phyloP scores from a whole-genome alignment of 805 yeast species.

The Pachysolen tannophilus region DNA sequence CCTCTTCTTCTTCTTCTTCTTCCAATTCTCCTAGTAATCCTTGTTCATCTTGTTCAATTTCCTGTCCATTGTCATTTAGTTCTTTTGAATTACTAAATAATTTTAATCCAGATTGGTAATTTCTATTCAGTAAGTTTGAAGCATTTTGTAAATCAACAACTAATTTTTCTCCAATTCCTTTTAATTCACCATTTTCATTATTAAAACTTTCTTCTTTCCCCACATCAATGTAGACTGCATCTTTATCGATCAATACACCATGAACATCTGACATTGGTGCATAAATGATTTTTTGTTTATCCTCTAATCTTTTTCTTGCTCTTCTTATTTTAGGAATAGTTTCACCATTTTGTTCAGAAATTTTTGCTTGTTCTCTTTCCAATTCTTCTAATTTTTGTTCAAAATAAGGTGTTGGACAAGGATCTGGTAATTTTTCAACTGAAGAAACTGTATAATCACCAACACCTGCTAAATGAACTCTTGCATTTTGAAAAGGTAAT shows the following conservation, averaged over 20 bases:
- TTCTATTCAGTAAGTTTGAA: slow-evolving; percentile 48
- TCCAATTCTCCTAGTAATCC: slow-evolving; percentile 24
- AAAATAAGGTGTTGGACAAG: slow-evolving; percentile 95
- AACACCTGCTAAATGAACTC: slow-evolving; percentile 90
- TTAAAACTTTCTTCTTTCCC: slow-evolving; percentile 29
- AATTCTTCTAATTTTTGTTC: slow-evolving; percentile 79
- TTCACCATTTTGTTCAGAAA: slow-evolving; percentile 56
- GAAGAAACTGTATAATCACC: slow-evolving; percentile 77
- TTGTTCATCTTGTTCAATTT: slow-evolving; percentile 28
- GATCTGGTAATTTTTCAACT: slow-evolving; percentile 91
- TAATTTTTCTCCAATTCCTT: slow-evolving; percentile 79
- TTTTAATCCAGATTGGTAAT: slow-evolving; percentile 56
- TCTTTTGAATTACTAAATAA: slow-evolving; percentile 60
- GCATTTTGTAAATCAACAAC: slow-evolving; percentile 78
- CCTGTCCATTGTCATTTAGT: slow-evolving; percentile 26
- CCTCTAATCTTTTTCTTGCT: slow-evolving; percentile 81
- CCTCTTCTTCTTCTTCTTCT: slow-evolving; percentile 26
- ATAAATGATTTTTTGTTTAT: slow-evolving; percentile 85
- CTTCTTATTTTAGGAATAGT: slow-evolving; percentile 36
- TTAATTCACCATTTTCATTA: slow-evolving; percentile 17
- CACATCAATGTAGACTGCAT: slow-evolving; percentile 91
- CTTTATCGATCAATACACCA: slow-evolving; percentile 93
- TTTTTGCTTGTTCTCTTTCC: slow-evolving; percentile 65
- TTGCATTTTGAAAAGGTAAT: slow-evolving; percentile 54
- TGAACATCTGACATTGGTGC: slow-evolving; percentile 99